phyloP scores from a whole-genome alignment of 441 rosid genomes.

The Croton setiger region DNA sequence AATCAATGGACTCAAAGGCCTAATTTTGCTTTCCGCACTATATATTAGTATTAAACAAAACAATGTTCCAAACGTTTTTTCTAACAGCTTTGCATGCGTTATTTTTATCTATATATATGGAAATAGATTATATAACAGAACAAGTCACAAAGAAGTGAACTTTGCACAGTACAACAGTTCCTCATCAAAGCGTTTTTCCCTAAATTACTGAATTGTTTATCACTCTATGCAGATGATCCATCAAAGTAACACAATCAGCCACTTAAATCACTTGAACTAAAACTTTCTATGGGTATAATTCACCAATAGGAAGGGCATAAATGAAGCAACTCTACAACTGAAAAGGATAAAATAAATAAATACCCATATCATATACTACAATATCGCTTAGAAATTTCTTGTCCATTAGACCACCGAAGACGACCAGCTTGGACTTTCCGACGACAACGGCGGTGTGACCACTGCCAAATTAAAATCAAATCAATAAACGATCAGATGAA shows the following conservation, averaged over 20 bases:
- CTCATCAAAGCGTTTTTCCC: not conserved
- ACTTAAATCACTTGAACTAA: not conserved
- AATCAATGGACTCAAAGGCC: not conserved
- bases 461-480: constrained; percentile 36
- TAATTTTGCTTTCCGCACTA: not conserved
- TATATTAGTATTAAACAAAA: not conserved
- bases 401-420: constrained; percentile 86
- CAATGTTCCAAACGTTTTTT: not conserved
- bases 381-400: constrained; percentile 76
- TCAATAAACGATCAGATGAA: not conserved
- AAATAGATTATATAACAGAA: not conserved
- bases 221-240: not conserved
- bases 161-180: not conserved
- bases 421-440: constrained; percentile 79
- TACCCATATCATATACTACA: constrained; percentile 78
- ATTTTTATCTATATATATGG: too few relatives aligned
- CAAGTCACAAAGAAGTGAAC: not conserved
- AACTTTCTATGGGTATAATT: not conserved
- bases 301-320: not conserved
- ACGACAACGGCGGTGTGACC: constrained; percentile 81
- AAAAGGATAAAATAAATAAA: not conserved
- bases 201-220: not conserved
- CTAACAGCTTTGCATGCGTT: not conserved
- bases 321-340: not conserved
- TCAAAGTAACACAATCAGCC: not conserved